phyloP scores from a whole-genome alignment of 495 filamentous ascomycete species.

The Hamigera avellanea region DNA sequence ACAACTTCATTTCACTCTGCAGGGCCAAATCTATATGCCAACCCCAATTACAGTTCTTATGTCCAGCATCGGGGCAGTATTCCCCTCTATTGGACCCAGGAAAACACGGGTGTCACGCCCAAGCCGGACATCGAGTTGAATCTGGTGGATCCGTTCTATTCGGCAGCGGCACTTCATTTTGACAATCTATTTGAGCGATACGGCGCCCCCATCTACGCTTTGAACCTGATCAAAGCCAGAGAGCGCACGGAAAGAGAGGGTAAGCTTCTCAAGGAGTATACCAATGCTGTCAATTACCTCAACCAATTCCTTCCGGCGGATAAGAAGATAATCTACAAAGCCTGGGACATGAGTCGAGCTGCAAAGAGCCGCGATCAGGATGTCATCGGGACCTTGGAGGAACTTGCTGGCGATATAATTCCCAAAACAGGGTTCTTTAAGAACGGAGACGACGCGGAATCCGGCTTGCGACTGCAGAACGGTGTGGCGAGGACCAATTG shows the following conservation, averaged over 20 bases:
- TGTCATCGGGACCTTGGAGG: constrained; percentile 84
- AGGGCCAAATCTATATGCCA: constrained; percentile 73
- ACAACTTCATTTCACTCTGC: constrained; percentile 95
- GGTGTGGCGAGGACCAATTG: constrained; percentile 93
- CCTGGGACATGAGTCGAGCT: constrained; percentile 97
- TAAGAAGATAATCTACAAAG: constrained; percentile 81
- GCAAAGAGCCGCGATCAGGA: constrained; percentile 93
- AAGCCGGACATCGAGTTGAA: constrained; percentile 94
- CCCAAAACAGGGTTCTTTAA: constrained; percentile 86
- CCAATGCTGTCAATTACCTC: constrained; percentile 78
- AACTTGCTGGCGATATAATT: constrained; percentile 77
- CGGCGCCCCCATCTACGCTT: constrained; percentile 76
- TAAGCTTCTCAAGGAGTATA: constrained; percentile 79
- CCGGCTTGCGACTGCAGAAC: constrained; percentile 65
- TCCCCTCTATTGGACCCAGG: constrained; percentile 94
- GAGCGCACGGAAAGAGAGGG: constrained; percentile 90
- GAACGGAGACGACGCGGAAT: constrained; percentile 61
- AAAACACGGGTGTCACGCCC: constrained; percentile 87
- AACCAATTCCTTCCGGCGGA: constrained; percentile 84
- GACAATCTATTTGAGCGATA: constrained; percentile 93
- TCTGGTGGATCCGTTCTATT: constrained; percentile 89
- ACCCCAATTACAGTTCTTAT: constrained; percentile 88
- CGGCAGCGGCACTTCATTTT: constrained; percentile 91
- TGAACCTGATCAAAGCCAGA: constrained; percentile 88
- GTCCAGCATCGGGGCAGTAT: constrained; percentile 96